Base-by-base conservation (phyloP, 345 rosid species). In the Dipteronia dyeriana region DNA sequence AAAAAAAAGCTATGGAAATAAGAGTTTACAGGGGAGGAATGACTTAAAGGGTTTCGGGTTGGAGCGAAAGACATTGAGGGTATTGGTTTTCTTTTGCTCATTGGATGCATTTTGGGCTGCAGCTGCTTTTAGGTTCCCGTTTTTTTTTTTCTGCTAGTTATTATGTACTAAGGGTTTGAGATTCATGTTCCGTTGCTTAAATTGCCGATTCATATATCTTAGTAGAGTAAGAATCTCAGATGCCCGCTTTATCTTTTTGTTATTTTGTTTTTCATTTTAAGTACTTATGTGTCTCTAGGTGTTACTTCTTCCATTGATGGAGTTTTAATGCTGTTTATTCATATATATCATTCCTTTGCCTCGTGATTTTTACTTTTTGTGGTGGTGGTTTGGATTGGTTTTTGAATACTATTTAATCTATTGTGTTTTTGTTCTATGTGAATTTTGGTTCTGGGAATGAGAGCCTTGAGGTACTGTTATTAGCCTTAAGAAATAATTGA, bases 161-260 rank as follows among this genome's bases (percentile, higher is more conserved):
- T 71, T 75, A 60, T 64, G 73, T 72, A 45, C 43, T 65, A 43
- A 69, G 79, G 77, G 56, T 74, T 75, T 73, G 78, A 54, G 88
- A 83, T 79, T 77, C 82, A 70, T 45, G 17, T 75, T 26, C 19
- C 17, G 70, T 31, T 77, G 78, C 78, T 63, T 76, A 53, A 34
- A 22, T 9, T 66, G 78, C 60, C 54, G 31, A 61, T 59, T 31
- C 51, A 13, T 72, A 69, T 75, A 78, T 82, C 49, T 79, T 80
- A 62, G 79, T 75, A 72, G 85, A 75, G 84, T 71, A 77, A 71
- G 81, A 84, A 80, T 86, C 84, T 81, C 79, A 64, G 75, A 70
- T 66, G 73, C 31, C 85, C 75, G 53, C 73, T 57, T 81, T 81
- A 71, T 63, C 68, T 76, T 82, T 69, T 54, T 68, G 60, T 69